phyloP scores from a whole-genome alignment of 768 basidiomycete species.

The Rossbeevera mucosa region DNA sequence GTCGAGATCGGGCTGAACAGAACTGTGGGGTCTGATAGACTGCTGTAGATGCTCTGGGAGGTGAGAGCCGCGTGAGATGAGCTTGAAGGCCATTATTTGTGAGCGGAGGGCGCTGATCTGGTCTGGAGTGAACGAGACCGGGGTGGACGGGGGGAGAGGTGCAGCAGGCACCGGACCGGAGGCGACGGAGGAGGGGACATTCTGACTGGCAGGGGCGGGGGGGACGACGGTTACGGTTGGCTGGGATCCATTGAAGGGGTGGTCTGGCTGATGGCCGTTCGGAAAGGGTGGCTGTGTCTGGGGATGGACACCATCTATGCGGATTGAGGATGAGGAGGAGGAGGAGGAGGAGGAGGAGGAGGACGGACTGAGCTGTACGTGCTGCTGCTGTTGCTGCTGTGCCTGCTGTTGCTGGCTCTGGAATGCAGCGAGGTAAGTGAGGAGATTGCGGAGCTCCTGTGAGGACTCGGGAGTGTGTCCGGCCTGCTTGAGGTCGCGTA shows the following conservation, averaged over 20 bases:
- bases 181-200: conserved; percentile 36
- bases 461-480: conserved; percentile 45
- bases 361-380: conserved; percentile 32
- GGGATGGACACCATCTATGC: conserved; percentile 24
- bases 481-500: conserved; percentile 37
- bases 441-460: conserved; percentile 40
- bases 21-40: conserved; percentile 61
- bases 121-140: conserved; percentile 72
- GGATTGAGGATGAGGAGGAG: conserved; percentile 25
- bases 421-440: conserved; percentile 35
- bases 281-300: conserved; percentile 31
- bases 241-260: conserved; percentile 23
- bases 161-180: conserved; percentile 49
- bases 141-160: conserved; percentile 58
- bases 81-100: conserved; percentile 80
- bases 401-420: conserved; percentile 23
- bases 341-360: background rate
- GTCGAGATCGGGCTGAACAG: conserved; percentile 58
- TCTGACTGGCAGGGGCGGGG: conserved; percentile 30
- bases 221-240: conserved; percentile 13
- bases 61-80: conserved; percentile 58
- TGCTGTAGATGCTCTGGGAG: conserved; percentile 68
- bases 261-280: conserved; percentile 44
- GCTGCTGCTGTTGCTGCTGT: conserved; percentile 27
- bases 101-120: conserved; percentile 74